phyloP scores from a whole-genome alignment of 345 rosid species.

The Brassica cretica region DNA sequence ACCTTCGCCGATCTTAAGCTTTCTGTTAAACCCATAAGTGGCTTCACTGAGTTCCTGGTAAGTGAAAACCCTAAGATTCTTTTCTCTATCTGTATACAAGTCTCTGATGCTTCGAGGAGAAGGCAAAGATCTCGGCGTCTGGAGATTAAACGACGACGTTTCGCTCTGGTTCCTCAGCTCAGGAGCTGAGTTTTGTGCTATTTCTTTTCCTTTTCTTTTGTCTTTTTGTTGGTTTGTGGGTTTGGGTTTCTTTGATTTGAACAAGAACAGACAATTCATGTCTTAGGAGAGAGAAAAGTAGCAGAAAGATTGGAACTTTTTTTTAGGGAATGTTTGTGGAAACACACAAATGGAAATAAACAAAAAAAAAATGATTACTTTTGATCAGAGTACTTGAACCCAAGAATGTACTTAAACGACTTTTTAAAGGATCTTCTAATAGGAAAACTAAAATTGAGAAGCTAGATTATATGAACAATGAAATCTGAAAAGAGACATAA shows the following conservation, averaged over 20 bases:
- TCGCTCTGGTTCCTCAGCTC: constrained; percentile 14
- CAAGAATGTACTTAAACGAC: constrained; percentile 15
- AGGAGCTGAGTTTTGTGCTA: constrained; percentile 35
- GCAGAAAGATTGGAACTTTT: not conserved
- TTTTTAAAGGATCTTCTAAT: not conserved
- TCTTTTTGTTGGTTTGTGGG: constrained; percentile 19
- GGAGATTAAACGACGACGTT: constrained; percentile 35
- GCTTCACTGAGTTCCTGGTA: constrained; percentile 73
- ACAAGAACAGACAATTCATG: constrained; percentile 42
- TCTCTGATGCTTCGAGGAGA: constrained; percentile 66
- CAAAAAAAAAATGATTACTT: not conserved
- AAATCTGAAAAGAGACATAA: not conserved
- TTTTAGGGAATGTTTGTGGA: not conserved
- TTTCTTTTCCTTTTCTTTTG: constrained; percentile 22
- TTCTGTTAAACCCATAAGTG: constrained; percentile 61
- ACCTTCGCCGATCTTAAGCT: constrained; percentile 82
- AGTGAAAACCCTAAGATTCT: constrained; percentile 63
- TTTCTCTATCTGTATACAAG: constrained; percentile 63
- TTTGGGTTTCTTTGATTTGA: constrained; percentile 42
- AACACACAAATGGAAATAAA: not conserved
- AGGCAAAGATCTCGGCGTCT: constrained; percentile 43
- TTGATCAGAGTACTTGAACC: not conserved
- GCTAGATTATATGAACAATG: not conserved
- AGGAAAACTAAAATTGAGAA: not conserved
- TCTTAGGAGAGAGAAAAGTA: not conserved